Conservation (phyloP, 768 basidiomycete genomes). For the Kwoniella europaea region DNA sequence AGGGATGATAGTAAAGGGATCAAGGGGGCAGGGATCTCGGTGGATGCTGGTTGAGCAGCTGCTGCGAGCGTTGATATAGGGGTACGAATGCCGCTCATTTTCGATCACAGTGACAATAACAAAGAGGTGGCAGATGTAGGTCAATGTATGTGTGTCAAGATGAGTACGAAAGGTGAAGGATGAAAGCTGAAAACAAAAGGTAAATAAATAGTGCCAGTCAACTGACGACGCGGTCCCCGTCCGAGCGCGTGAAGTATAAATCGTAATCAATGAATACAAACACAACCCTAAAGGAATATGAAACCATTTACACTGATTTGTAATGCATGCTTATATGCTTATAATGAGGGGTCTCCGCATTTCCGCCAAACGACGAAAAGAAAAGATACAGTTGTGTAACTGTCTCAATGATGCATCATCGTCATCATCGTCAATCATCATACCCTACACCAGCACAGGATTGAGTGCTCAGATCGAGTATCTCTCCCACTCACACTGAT, state of each 20-base stretch:
- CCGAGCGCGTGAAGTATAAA: neutral
- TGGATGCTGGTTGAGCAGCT: slow-evolving; percentile 9
- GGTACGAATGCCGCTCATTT: slow-evolving; percentile 6
- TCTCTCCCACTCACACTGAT: no score
- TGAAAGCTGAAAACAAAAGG: neutral
- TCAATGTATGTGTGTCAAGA: no score
- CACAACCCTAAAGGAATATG: no score
- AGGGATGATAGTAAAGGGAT: slow-evolving; percentile 69
- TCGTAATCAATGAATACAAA: no score
- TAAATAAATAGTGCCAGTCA: no score
- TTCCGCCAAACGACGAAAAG: no score
- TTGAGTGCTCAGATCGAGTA: no score
- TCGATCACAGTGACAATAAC: neutral
- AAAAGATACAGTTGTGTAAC: neutral
- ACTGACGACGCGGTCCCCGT: no score
- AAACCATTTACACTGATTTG: no score
- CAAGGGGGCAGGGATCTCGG: slow-evolving; percentile 50
- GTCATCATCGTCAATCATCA: neutral
- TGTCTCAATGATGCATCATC: neutral
- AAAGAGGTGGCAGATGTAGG: neutral
- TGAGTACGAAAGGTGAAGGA: neutral
- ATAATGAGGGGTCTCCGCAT: neutral
- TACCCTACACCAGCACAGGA: neutral
- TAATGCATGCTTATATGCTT: neutral
- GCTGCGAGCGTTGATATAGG: neutral